A percentile compares a stretch with the other conserved stretches of the same genome.
phyloP scores from a whole-genome alignment of 1,139 yeast species.

The Nematodospora anomalae region DNA sequence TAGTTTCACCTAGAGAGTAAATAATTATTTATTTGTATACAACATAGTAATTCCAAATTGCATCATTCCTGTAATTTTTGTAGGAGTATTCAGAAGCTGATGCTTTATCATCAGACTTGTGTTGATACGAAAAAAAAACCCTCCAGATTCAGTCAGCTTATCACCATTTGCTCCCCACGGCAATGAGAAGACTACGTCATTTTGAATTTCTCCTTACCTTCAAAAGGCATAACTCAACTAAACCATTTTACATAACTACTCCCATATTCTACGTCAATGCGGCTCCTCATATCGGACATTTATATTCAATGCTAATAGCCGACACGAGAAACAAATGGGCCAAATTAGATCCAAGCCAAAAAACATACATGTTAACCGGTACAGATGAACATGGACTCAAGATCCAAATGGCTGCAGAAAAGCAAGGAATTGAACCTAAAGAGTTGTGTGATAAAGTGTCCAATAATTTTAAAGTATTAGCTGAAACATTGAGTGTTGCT shows the following conservation, averaged over 20 bases:
- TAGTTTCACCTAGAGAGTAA: not conserved
- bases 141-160: not conserved
- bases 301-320: slow-evolving; percentile 82
- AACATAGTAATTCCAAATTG: not conserved
- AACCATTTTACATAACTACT: slow-evolving; percentile 67
- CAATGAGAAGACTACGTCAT: slow-evolving; percentile 3
- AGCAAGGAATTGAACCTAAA: slow-evolving; percentile 53
- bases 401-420: slow-evolving; percentile 70
- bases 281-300: slow-evolving; percentile 90
- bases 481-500: slow-evolving; percentile 52
- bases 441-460: slow-evolving; percentile 72
- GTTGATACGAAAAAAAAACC: not conserved
- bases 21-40: not conserved
- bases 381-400: slow-evolving; percentile 97
- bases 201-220: not conserved
- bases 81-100: not conserved
- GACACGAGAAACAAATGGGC: slow-evolving; percentile 82
- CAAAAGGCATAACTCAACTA: slow-evolving; percentile 15
- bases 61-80: not conserved
- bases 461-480: slow-evolving; percentile 61
- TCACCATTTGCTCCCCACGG: not conserved
- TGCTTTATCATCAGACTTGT: slow-evolving; percentile 1
- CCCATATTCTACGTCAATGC: slow-evolving; percentile 98
- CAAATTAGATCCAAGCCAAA: slow-evolving; percentile 32
- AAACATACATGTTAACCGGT: slow-evolving; percentile 74